Base-by-base conservation (phyloP, 306 rosid genomes). In the Leucaena leucocephala region DNA sequence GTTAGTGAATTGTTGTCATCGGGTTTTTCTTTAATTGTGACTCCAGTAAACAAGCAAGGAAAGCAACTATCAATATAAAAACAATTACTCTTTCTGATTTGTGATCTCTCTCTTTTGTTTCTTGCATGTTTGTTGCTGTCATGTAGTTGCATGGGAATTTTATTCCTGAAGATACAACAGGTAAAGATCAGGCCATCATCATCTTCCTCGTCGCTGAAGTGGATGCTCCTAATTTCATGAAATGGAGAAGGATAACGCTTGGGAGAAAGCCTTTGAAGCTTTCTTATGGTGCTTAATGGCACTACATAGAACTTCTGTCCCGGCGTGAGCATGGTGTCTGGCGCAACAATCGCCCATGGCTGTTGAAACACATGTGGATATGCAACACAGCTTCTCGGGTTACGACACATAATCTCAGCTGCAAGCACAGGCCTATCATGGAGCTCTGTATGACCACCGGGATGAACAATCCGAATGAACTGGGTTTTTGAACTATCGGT, bases 291-390 rank as follows among this genome's bases (percentile, higher is more conserved):
- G 82, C 80, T 85, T 12, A 64, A 54, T 6, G 97, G 95, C 14
- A 93, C 91, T 9, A 90, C 85, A 54, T 91, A 87, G 89, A 70
- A 93, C 76, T 89, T 93, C 58, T 89, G 77, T 57, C 92, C 93
- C 40, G 82, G 85, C 86, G 70, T 58, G 57, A 93, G 88, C 81
- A 71, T 74, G n/a, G 90, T 81, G 40, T 93, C 91, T 17, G 95
- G 92, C 34, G 68, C 84, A 72, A 91, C 90, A 62, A 90, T 72
- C n/a, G 89, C 93, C 97, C 91, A 87, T 44, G 97, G 95, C 69
- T 87, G 87, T 83, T 85, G 85, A 80, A 88, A 89, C 61, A 90
- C 87, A 8, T 83, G 68, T 0, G 97, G 96, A 79, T 87, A 73
- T 0, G 91, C 82, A 1, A 93, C 83, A 15, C 77, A 84, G 72